Conservation (phyloP, 768 basidiomycete species). For the Chiua virens region DNA sequence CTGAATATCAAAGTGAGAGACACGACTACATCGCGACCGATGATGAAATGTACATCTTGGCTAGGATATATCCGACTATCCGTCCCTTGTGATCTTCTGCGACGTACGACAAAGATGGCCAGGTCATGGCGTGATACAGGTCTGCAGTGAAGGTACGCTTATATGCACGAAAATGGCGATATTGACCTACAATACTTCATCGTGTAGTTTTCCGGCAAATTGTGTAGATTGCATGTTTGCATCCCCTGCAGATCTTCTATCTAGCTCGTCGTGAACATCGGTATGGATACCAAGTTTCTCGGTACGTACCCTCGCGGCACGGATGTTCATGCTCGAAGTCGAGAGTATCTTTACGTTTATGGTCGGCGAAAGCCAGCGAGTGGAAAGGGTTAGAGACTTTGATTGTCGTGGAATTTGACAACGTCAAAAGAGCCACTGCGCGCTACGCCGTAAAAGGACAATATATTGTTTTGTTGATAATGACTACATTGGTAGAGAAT, state of each 20-base stretch:
- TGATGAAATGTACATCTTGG: constrained; percentile 74
- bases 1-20: constrained; percentile 41
- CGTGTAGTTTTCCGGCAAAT: constrained; percentile 89
- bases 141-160: constrained; percentile 44
- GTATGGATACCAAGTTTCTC: not conserved
- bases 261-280: constrained; percentile 40
- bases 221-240: constrained; percentile 93
- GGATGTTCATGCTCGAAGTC: constrained; percentile 28
- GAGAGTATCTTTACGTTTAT: too few species aligned
- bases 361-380: too few species aligned
- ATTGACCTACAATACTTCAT: constrained; percentile 68
- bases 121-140: constrained; percentile 86
- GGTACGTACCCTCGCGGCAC: constrained; percentile 28
- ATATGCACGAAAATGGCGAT: not conserved
- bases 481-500: constrained; percentile 22
- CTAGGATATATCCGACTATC: constrained; percentile 94
- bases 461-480: not conserved
- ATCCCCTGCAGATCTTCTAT: constrained; percentile 87
- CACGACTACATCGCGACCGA: not conserved
- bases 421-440: not conserved
- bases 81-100: constrained; percentile 88
- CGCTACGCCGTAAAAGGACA: constrained; percentile 14
- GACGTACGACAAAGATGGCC: constrained; percentile 92
- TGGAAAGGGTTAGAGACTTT: too few species aligned
- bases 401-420: too few species aligned